phyloP scores from a whole-genome alignment of 257 asterid genomes.

The Catharanthus roseus region DNA sequence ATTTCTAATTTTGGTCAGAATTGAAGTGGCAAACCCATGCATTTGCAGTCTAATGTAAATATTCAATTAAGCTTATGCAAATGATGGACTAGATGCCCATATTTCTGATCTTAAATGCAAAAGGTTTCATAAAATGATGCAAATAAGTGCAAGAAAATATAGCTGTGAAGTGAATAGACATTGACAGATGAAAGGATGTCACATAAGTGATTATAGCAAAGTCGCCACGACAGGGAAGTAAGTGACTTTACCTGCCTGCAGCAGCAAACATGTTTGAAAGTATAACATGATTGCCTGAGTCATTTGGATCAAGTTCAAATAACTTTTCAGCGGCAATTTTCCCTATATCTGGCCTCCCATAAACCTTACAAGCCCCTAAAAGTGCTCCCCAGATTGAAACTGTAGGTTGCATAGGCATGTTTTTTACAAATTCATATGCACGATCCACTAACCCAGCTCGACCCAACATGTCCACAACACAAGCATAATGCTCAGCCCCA shows the following conservation, averaged over 20 bases:
- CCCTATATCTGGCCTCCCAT: slow-evolving; percentile 56
- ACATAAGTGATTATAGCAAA: not conserved
- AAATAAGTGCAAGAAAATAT: not conserved
- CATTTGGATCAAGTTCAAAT: slow-evolving; percentile 77
- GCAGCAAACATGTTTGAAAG: slow-evolving; percentile 80
- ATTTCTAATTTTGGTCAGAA: too few relatives aligned
- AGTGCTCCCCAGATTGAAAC: slow-evolving; percentile 87
- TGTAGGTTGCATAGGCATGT: slow-evolving; percentile 64
- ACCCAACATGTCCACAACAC: slow-evolving; percentile 87
- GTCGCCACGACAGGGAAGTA: not conserved
- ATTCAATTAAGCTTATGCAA: not conserved
- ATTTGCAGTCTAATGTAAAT: not conserved
- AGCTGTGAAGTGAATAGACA: not conserved
- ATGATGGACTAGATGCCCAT: not conserved
- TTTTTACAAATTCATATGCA: slow-evolving; percentile 50
- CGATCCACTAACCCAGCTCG: slow-evolving; percentile 78
- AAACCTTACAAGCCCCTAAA: slow-evolving; percentile 71
- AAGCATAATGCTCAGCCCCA: slow-evolving; percentile 81
- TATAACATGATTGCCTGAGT: slow-evolving; percentile 75
- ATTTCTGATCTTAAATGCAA: not conserved
- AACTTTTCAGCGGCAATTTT: slow-evolving; percentile 72
- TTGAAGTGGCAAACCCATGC: not conserved
- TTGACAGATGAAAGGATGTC: not conserved
- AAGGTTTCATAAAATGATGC: not conserved
- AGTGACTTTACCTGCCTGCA: slow-evolving; percentile 42